Conservation (phyloP, 2,329 filamentous ascomycete species). For the Exserohilum rostratum region DNA sequence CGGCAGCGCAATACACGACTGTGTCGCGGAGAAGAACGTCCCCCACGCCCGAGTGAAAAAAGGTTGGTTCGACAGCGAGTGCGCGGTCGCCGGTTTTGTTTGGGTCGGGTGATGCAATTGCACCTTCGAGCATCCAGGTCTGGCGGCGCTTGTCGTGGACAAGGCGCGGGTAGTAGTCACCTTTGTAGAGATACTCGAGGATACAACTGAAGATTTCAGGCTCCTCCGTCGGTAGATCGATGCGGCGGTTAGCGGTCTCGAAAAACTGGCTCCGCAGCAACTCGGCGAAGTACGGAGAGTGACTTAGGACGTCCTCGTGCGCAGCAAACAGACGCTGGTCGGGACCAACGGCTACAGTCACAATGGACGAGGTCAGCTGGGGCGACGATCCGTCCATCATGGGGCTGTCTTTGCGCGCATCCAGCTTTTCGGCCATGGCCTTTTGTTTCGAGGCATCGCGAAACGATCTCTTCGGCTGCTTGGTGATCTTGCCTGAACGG, state of each 20-base stretch:
- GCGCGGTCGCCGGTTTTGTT: slow-evolving; percentile 63
- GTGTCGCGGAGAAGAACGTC: slow-evolving; percentile 88
- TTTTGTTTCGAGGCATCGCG: slow-evolving; percentile 78
- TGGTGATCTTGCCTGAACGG: slow-evolving; percentile 86
- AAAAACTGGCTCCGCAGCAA: slow-evolving; percentile 74
- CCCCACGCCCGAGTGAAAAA: slow-evolving; percentile 75
- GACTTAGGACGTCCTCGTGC: slow-evolving; percentile 87
- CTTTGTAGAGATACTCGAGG: slow-evolving; percentile 97
- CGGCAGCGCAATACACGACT: slow-evolving; percentile 90
- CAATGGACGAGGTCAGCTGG: slow-evolving; percentile 71
- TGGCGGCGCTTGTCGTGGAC: slow-evolving; percentile 83
- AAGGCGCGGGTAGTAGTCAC: slow-evolving; percentile 91
- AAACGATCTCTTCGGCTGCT: slow-evolving; percentile 75
- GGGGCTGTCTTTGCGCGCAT: slow-evolving; percentile 64
- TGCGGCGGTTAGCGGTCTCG: slow-evolving; percentile 73
- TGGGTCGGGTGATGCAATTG: slow-evolving; percentile 61
- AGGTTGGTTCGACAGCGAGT: slow-evolving; percentile 69
- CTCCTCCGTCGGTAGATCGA: slow-evolving; percentile 79
- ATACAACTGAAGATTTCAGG: slow-evolving; percentile 91
- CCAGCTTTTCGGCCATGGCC: slow-evolving; percentile 73
- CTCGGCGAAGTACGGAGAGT: slow-evolving; percentile 82
- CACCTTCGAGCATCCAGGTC: slow-evolving; percentile 88
- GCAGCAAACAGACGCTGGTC: slow-evolving; percentile 92
- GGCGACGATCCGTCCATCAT: slow-evolving; percentile 57
- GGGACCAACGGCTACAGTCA: slow-evolving; percentile 82